phyloP scores from a whole-genome alignment of 116 monocot species.

The Trichopus zeylanicus region DNA sequence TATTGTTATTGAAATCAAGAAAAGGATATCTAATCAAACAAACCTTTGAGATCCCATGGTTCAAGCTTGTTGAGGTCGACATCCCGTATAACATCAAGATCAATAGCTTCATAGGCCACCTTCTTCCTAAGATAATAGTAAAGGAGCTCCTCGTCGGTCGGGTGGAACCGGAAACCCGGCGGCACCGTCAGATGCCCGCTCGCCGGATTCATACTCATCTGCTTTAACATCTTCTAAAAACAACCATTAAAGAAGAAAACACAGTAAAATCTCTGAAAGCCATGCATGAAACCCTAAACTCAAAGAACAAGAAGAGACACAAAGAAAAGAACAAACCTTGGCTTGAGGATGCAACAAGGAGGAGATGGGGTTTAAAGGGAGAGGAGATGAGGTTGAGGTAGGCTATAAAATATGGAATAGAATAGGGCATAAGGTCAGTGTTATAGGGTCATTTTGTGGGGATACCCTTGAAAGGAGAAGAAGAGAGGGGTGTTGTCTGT shows the following conservation, averaged over 20 bases:
- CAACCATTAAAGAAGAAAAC: not conserved
- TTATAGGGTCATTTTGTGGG: constrained; percentile 17
- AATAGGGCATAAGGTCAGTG: not conserved
- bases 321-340: constrained; percentile 9
- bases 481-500: constrained; percentile 49
- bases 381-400: constrained; percentile 18
- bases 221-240: not conserved
- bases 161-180: constrained; percentile 92
- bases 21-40: not conserved
- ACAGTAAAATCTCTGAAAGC: not conserved
- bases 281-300: not conserved
- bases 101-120: constrained; percentile 81
- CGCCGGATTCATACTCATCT: constrained; percentile 38
- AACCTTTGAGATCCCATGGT: constrained; percentile 99
- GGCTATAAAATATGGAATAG: not conserved
- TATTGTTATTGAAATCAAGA: not conserved
- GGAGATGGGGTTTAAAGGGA: constrained; percentile 31
- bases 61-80: constrained; percentile 92
- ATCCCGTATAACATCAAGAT: constrained; percentile 92
- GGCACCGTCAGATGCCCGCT: constrained; percentile 62
- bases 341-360: constrained; percentile 18
- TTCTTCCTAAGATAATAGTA: constrained; percentile 94
- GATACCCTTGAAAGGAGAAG: constrained; percentile 38
- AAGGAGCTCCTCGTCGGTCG: constrained; percentile 94
- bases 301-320: not conserved